Evolutionary conservation across 768 basidiomycete genomes (phyloP).

Genomic region (Boletus subparvulus): DNA sequence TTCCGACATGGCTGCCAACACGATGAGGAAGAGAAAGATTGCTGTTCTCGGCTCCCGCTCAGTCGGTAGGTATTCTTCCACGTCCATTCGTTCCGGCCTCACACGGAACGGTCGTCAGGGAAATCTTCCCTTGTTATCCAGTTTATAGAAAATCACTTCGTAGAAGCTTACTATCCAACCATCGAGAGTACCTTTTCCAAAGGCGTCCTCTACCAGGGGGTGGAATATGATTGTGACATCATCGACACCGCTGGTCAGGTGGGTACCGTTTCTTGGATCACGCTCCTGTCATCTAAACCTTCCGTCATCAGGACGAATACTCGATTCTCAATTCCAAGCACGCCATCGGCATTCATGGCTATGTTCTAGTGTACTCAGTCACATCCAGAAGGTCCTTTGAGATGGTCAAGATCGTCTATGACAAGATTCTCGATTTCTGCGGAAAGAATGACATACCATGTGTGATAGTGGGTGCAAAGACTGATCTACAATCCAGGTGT

Average conservation of each 20-base stretch:
- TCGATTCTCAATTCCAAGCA: slow-evolving; percentile 91
- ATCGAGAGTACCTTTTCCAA: slow-evolving; percentile 89
- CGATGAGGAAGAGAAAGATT: slow-evolving; percentile 81
- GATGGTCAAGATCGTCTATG: slow-evolving; percentile 90
- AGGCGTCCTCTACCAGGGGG: slow-evolving; percentile 81
- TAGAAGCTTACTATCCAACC: slow-evolving; percentile 93
- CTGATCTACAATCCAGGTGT: slow-evolving; percentile 75
- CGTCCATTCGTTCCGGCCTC: slow-evolving; percentile 8
- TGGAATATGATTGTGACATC: slow-evolving; percentile 95
- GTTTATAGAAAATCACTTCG: slow-evolving; percentile 90
- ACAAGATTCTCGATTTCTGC: slow-evolving; percentile 89
- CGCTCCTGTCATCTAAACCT: slow-evolving; percentile 2
- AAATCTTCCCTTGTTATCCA: slow-evolving; percentile 93
- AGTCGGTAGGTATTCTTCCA: slow-evolving; percentile 60
- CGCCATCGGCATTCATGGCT: slow-evolving; percentile 96
- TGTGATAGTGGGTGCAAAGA: slow-evolving; percentile 92
- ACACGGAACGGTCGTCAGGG: slow-evolving; percentile 50
- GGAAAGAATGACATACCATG: slow-evolving; percentile 85
- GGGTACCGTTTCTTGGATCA: slow-evolving; percentile 22
- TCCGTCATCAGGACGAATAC: slow-evolving; percentile 72
- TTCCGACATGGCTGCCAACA: slow-evolving; percentile 33
- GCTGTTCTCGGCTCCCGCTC: slow-evolving; percentile 85
- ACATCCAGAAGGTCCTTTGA: slow-evolving; percentile 87
- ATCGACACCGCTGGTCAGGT: slow-evolving; percentile 98
- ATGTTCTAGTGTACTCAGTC: slow-evolving; percentile 94